Evolutionary conservation across 164 flowering plant genomes (phyloP).

Genomic region (Vitis rupestris): DNA sequence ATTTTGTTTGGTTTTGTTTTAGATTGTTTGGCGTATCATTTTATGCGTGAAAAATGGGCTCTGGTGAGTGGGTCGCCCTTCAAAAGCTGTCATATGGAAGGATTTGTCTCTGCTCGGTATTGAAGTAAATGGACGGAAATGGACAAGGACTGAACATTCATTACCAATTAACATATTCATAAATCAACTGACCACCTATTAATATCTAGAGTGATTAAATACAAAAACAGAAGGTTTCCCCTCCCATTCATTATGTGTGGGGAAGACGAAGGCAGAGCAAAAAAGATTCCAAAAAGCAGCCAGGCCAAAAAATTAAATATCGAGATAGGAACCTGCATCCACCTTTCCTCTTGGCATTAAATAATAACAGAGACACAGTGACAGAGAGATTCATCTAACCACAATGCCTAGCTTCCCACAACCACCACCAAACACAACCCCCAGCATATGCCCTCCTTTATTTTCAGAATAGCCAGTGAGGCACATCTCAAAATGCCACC

Average conservation of each 20-base stretch:
- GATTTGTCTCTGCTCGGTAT: too few species aligned
- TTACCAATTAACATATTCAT: neutral
- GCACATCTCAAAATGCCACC: too few species aligned
- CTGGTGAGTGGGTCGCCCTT: too few species aligned
- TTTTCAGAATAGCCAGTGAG: too few species aligned
- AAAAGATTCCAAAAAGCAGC: neutral
- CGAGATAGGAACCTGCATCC: slow-evolving; percentile 16
- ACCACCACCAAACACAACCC: neutral
- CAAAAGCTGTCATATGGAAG: too few species aligned
- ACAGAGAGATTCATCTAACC: neutral
- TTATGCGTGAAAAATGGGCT: too few species aligned
- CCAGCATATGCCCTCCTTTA: too few species aligned
- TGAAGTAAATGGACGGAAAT: too few species aligned
- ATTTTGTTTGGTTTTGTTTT: too few species aligned
- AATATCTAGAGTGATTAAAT: neutral
- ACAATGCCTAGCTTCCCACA: too few species aligned
- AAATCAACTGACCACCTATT: neutral
- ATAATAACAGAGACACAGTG: slow-evolving; percentile 3
- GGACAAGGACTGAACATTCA: too few species aligned
- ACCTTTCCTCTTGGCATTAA: slow-evolving; percentile 15
- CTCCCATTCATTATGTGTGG: neutral
- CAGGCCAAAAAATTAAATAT: slow-evolving; percentile 10
- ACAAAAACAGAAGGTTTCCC: neutral
- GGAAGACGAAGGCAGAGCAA: neutral
- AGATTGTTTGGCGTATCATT: too few species aligned